Evolutionary conservation across 2,329 filamentous ascomycete species (phyloP).

Genomic region (Clonostachys chloroleuca): DNA sequence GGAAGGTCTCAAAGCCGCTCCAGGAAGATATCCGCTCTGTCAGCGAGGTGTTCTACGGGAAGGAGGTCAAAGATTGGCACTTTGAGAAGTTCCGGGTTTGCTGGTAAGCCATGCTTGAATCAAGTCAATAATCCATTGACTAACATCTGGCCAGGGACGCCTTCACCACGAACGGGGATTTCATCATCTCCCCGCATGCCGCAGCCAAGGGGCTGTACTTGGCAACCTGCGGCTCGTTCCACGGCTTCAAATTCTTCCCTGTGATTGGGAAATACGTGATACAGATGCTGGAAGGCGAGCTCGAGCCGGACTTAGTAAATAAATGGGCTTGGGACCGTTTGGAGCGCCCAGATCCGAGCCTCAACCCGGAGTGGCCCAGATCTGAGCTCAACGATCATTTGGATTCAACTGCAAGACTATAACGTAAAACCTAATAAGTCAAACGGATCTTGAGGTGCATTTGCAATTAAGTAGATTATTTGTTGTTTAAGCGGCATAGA

Average conservation of each 20-base stretch:
- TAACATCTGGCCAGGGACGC: slow-evolving; percentile 49
- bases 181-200: slow-evolving; percentile 55
- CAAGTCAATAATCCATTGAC: neutral
- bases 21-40: slow-evolving; percentile 54
- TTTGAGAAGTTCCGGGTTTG: slow-evolving; percentile 61
- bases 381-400: slow-evolving; percentile 50
- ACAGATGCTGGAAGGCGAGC: slow-evolving; percentile 44
- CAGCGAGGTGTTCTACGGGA: slow-evolving; percentile 55
- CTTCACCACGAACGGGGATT: slow-evolving; percentile 56
- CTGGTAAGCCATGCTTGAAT: slow-evolving; percentile 43
- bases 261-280: slow-evolving; percentile 57
- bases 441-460: too few relatives aligned
- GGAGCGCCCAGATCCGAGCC: slow-evolving; percentile 44
- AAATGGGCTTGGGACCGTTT: slow-evolving; percentile 55
- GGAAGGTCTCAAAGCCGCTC: slow-evolving; percentile 50
- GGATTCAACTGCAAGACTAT: slow-evolving; percentile 21
- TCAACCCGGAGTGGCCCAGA: slow-evolving; percentile 52
- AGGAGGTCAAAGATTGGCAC: slow-evolving; percentile 48
- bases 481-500: too few relatives aligned
- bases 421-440: neutral
- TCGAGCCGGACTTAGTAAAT: slow-evolving; percentile 34
- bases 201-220: slow-evolving; percentile 50
- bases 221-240: slow-evolving; percentile 62
- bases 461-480: too few relatives aligned
- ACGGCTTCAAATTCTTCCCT: slow-evolving; percentile 66